phyloP scores from a whole-genome alignment of 2,329 filamentous ascomycete genomes.

The Raffaelea albimanens region DNA sequence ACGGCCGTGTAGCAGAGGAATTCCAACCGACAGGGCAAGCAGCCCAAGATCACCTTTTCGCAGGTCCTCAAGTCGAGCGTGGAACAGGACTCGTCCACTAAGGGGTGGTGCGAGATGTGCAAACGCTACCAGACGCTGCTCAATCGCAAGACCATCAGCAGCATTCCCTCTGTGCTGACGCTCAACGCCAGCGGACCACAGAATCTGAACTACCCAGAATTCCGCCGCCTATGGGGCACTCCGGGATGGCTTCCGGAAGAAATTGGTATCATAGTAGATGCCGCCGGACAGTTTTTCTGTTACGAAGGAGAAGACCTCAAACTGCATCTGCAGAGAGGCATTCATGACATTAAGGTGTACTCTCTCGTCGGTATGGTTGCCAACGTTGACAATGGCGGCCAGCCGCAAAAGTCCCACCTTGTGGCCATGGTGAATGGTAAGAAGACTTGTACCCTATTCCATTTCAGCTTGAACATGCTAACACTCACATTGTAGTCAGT shows the following conservation, averaged over 20 bases:
- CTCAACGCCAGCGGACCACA: conserved; percentile 59
- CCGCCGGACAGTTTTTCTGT: conserved; percentile 78
- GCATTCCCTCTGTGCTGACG: conserved; percentile 75
- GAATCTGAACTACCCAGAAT: conserved; percentile 55
- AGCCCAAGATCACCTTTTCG: conserved; percentile 62
- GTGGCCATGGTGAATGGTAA: conserved; percentile 83
- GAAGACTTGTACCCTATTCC: too few relatives aligned
- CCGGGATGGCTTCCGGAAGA: conserved; percentile 90
- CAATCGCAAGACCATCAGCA: conserved; percentile 75
- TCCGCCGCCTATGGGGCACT: conserved; percentile 75
- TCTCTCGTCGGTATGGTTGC: conserved; percentile 84
- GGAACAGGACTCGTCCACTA: conserved; percentile 76
- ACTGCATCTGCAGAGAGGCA: conserved; percentile 66
- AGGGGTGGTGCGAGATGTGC: conserved; percentile 90
- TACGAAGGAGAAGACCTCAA: conserved; percentile 88
- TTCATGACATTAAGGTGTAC: conserved; percentile 77
- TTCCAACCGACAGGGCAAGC: conserved; percentile 34
- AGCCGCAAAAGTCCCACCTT: conserved; percentile 72
- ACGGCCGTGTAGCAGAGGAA: not conserved
- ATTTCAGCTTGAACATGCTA: not conserved
- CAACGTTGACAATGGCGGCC: conserved; percentile 77
- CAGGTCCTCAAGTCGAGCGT: conserved; percentile 88
- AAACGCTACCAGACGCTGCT: conserved; percentile 82
- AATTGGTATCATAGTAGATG: conserved; percentile 82
- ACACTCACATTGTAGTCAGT: conserved; percentile 36